Percentiles rank a stretch among this genome's conserved stretches.
Evolutionary conservation across 225 moss, liverwort and hornwort species (phyloP).

Genomic region (Thuidium tamariscinum): DNA sequence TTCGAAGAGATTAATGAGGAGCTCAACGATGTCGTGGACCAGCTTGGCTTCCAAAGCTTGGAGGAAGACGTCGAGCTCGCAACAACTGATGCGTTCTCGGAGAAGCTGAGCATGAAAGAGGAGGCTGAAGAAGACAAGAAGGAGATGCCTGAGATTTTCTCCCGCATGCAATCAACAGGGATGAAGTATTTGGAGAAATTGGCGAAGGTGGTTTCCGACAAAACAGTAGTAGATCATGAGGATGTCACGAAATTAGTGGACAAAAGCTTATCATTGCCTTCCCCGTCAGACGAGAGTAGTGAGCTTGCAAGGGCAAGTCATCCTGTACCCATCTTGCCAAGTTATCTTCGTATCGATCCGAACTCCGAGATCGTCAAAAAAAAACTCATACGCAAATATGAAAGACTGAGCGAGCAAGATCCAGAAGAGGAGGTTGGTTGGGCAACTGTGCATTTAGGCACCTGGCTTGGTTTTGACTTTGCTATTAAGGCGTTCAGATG

Average conservation of each 20-base stretch:
- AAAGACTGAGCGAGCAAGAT: not conserved
- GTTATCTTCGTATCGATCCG: not conserved
- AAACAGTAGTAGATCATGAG: not conserved
- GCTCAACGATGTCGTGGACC: not conserved
- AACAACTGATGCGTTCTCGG: not conserved
- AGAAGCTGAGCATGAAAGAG: not conserved
- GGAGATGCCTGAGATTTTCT: not conserved
- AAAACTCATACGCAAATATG: not conserved
- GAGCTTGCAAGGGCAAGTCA: too few relatives aligned
- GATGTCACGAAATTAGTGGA: not conserved
- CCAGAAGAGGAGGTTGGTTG: not conserved
- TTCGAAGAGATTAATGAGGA: not conserved
- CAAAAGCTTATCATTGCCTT: not conserved
- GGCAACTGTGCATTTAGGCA: not conserved
- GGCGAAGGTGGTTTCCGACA: not conserved
- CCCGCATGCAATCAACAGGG: not conserved
- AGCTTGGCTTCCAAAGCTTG: not conserved
- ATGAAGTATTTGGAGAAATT: not conserved
- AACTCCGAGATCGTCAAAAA: not conserved
- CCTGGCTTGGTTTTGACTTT: not conserved
- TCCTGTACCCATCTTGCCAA: not conserved
- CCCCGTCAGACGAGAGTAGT: not conserved
- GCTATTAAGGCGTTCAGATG: slow-evolving; percentile 2
- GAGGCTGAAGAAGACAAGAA: not conserved
- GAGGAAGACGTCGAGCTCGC: not conserved